Percentiles rank a stretch among this genome's conserved stretches.
phyloP scores from a whole-genome alignment of 2,329 filamentous ascomycete genomes.

The Sarocladium kiliense region DNA sequence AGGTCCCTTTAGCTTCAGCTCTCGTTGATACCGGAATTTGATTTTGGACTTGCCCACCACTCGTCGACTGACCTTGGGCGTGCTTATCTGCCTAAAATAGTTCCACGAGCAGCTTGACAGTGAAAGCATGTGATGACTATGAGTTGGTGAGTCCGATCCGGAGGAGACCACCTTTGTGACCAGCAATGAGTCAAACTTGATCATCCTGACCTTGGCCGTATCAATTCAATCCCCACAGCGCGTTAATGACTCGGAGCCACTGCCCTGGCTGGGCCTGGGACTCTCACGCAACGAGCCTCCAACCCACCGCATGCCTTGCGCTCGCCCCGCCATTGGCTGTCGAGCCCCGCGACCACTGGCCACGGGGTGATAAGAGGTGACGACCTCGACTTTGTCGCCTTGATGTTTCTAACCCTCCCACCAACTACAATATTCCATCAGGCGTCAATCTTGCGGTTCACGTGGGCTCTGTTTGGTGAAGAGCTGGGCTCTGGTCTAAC shows the following conservation, averaged over 20 bases:
- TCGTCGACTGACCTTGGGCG: too few relatives aligned
- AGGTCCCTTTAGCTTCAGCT: neutral
- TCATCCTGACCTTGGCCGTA: neutral
- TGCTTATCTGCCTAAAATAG: too few relatives aligned
- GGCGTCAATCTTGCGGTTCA: neutral
- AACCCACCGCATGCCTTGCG: constrained; percentile 11
- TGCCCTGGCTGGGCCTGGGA: too few relatives aligned
- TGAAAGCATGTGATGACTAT: too few relatives aligned
- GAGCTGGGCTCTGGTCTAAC: neutral
- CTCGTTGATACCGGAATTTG: neutral
- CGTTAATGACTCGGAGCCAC: constrained; percentile 2
- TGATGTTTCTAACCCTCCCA: neutral
- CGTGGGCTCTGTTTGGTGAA: neutral
- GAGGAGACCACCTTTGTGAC: too few relatives aligned
- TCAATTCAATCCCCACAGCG: neutral
- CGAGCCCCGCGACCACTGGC: constrained; percentile 4
- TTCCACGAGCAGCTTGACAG: too few relatives aligned
- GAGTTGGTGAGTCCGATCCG: too few relatives aligned
- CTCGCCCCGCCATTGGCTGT: constrained; percentile 11
- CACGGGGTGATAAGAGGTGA: neutral
- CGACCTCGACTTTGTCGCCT: constrained; percentile 3
- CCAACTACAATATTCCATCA: neutral
- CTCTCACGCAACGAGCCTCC: neutral
- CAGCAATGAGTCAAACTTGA: neutral
- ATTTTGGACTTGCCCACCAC: neutral